Evolutionary conservation across 768 basidiomycete genomes (phyloP).

Genomic region (Candolleomyces eurysporus): DNA sequence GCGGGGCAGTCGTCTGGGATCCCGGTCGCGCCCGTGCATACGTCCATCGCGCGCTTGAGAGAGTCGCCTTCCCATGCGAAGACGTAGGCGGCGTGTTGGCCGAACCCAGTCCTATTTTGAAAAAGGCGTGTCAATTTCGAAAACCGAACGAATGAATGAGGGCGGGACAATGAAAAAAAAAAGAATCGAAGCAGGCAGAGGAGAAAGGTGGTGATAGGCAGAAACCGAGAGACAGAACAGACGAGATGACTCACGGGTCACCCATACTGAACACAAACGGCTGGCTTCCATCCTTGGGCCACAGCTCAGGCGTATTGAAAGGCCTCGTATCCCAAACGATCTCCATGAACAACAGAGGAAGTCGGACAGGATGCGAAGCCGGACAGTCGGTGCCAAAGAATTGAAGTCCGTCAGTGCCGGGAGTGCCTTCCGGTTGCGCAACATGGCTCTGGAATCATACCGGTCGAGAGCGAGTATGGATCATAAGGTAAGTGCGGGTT

Average conservation of each 20-base stretch:
- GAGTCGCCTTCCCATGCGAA: too few species aligned
- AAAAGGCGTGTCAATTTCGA: background rate
- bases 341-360: constrained; percentile 12
- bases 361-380: constrained; percentile 7
- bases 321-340: constrained; percentile 12
- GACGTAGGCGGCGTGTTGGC: background rate
- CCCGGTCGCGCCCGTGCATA: too few species aligned
- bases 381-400: constrained; percentile 8
- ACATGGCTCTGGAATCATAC: constrained; percentile 3
- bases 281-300: constrained; percentile 8
- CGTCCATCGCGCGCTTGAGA: too few species aligned
- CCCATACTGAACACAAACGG: constrained; percentile 15
- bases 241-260: constrained; percentile 14
- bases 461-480: background rate
- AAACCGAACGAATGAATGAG: background rate
- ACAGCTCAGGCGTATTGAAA: constrained; percentile 6
- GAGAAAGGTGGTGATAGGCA: too few species aligned
- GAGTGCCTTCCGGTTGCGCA: constrained; percentile 1
- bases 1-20: too few species aligned
- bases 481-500: background rate
- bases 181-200: too few species aligned
- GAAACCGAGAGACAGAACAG: too few species aligned
- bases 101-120: background rate
- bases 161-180: background rate
- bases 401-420: background rate